These are phyloP conservation scores for Colletotrichum liriopes DNA, from an alignment of 2,329 filamentous ascomycete genomes.

Conservation along the genomic window DNA sequence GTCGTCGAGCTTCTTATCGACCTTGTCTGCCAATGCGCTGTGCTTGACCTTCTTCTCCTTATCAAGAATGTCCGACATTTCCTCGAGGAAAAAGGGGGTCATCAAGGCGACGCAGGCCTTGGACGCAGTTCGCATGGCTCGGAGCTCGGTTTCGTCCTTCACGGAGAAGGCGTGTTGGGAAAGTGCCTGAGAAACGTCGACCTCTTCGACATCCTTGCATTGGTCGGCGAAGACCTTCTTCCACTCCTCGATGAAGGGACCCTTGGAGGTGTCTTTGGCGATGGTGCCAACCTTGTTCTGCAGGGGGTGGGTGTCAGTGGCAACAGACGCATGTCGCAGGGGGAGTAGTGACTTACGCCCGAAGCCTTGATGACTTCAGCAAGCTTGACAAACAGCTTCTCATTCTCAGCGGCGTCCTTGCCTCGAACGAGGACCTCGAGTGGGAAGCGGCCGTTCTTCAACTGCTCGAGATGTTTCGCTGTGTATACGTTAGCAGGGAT, in stretches of 20 bases:
- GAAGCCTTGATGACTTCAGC: conserved; percentile 88
- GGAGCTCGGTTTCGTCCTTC: conserved; percentile 95
- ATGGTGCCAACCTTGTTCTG: conserved; percentile 93
- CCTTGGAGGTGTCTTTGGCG: conserved; percentile 85
- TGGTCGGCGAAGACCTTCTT: conserved; percentile 85
- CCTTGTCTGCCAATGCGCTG: conserved; percentile 85
- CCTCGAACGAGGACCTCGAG: conserved; percentile 93
- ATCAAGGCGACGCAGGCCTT: conserved; percentile 95
- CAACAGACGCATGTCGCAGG: neutral
- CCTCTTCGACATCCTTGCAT: conserved; percentile 88
- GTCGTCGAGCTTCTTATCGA: conserved; percentile 93
- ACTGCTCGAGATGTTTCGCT: conserved; percentile 93
- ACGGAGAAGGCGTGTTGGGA: conserved; percentile 89
- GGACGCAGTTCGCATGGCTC: conserved; percentile 93
- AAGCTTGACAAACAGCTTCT: conserved; percentile 89
- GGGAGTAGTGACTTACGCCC: conserved; percentile 74
- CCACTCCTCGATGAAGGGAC: conserved; percentile 97
- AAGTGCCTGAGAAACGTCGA: conserved; percentile 87
- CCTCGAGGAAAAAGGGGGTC: conserved; percentile 96
- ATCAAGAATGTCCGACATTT: conserved; percentile 97
- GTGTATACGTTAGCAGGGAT: conserved; percentile 1
- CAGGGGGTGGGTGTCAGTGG: conserved; percentile 22
- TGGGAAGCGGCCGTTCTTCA: conserved; percentile 93
- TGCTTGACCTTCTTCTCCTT: conserved; percentile 98
- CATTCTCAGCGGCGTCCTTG: conserved; percentile 92